phyloP scores from a whole-genome alignment of 805 yeast genomes.

The Soucietia sequanensis region DNA sequence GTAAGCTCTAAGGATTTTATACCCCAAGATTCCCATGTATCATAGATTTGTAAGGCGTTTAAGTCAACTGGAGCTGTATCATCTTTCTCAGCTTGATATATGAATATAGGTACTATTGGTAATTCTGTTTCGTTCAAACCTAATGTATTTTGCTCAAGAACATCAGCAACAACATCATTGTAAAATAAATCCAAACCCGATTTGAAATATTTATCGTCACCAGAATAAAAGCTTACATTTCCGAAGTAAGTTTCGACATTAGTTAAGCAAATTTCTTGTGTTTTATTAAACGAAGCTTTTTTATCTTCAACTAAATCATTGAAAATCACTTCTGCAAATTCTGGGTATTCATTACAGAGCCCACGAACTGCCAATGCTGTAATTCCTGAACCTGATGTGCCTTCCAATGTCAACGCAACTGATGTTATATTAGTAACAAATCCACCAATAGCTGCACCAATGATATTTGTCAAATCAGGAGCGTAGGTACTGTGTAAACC shows the following conservation, averaged over 20 bases:
- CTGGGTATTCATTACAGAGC: conserved; percentile 23
- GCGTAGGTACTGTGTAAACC: conserved; percentile 26
- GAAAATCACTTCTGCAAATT: conserved; percentile 7
- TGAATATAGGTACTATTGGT: conserved; percentile 20
- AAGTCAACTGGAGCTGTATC: conserved; percentile 13
- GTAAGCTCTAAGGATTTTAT: conserved; percentile 22
- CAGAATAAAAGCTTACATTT: conserved; percentile 9
- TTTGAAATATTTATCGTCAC: conserved; percentile 1
- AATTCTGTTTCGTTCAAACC: conserved; percentile 6
- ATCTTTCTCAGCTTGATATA: conserved; percentile 18
- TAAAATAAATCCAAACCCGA: conserved; percentile 5
- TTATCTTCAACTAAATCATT: conserved; percentile 3
- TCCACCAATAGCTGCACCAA: conserved; percentile 32
- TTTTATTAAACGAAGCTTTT: conserved; percentile 1
- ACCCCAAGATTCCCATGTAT: conserved; percentile 24
- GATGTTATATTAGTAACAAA: conserved; percentile 23
- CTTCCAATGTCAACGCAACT: conserved; percentile 17
- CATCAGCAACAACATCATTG: conserved; percentile 1
- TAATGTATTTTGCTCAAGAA: conserved; percentile 1
- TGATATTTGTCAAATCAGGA: conserved; percentile 18
- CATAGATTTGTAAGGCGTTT: conserved; percentile 12
- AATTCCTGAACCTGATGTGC: conserved; percentile 21
- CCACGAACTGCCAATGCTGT: conserved; percentile 23
- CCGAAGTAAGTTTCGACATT: conserved; percentile 3
- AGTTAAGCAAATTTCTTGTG: background rate